Evolutionary conservation across 2,329 filamentous ascomycete species (phyloP).

Genomic region (Alternaria arbusti): DNA sequence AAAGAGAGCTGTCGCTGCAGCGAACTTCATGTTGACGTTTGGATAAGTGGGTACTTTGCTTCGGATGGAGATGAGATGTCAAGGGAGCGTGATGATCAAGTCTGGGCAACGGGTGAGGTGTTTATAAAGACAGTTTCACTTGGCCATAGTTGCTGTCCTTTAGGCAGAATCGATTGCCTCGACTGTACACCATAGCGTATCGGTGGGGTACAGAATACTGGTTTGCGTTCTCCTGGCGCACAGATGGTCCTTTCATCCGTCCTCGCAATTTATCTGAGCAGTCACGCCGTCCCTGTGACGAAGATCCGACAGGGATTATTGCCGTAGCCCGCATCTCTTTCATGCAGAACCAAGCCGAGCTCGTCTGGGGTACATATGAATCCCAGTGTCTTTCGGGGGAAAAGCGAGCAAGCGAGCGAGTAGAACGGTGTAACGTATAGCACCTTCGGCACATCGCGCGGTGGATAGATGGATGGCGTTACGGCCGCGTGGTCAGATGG

Average conservation of each 20-base stretch:
- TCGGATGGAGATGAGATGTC: slow-evolving; percentile 14
- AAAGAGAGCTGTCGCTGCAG: slow-evolving; percentile 37
- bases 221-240: slow-evolving; percentile 18
- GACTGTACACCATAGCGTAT: slow-evolving; percentile 22
- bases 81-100: slow-evolving; percentile 15
- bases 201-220: slow-evolving; percentile 32
- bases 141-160: slow-evolving; percentile 18
- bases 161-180: slow-evolving; percentile 41
- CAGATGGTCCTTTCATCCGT: slow-evolving; percentile 44
- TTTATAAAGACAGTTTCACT: slow-evolving; percentile 24
- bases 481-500: slow-evolving; percentile 13
- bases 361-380: slow-evolving; percentile 42
- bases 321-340: slow-evolving; percentile 25
- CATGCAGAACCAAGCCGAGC: slow-evolving; percentile 30
- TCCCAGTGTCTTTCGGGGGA: slow-evolving; percentile 20
- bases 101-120: slow-evolving; percentile 15
- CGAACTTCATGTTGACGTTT: slow-evolving; percentile 39
- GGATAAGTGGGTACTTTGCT: neutral
- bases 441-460: slow-evolving; percentile 12
- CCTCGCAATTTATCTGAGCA: slow-evolving; percentile 35
- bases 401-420: slow-evolving; percentile 30
- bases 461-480: slow-evolving; percentile 10
- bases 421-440: slow-evolving; percentile 11
- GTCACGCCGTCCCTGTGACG: slow-evolving; percentile 26
- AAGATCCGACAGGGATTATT: slow-evolving; percentile 32